Conservation (phyloP, 2,329 filamentous ascomycete genomes). For the Claviceps sp. region DNA sequence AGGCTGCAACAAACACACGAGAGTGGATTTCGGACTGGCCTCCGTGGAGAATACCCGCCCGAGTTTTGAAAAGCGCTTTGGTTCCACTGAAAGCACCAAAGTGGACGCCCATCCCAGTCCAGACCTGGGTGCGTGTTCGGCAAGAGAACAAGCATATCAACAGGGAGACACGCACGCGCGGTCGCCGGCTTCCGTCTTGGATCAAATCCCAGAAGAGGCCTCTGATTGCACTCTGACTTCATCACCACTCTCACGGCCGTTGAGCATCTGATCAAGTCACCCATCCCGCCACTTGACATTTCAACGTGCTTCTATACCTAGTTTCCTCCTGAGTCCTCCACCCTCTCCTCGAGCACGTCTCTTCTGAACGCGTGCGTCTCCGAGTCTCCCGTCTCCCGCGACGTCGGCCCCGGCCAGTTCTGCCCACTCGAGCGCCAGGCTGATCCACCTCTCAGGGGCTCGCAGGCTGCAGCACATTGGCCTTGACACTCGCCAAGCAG, state of each 20-base stretch:
- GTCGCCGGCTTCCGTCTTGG: background rate
- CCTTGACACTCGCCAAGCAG: slow-evolving; percentile 18
- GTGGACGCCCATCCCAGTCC: slow-evolving; percentile 1
- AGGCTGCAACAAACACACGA: background rate
- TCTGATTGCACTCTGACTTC: background rate
- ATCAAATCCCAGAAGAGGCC: background rate
- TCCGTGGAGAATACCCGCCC: background rate
- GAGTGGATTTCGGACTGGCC: slow-evolving; percentile 3
- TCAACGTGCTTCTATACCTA: background rate
- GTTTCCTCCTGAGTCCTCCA: no score
- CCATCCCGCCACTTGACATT: background rate
- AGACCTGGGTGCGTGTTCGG: background rate
- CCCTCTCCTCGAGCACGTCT: background rate
- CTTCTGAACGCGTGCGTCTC: background rate
- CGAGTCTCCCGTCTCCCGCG: background rate
- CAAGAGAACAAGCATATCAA: background rate
- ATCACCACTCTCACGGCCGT: background rate
- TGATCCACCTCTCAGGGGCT: slow-evolving; percentile 10
- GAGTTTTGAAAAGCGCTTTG: background rate
- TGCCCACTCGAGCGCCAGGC: slow-evolving; percentile 8
- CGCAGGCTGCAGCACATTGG: slow-evolving; percentile 8
- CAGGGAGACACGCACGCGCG: background rate
- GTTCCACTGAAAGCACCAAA: slow-evolving; percentile 3
- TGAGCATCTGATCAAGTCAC: background rate
- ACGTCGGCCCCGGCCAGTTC: slow-evolving; percentile 5